phyloP scores from a whole-genome alignment of 2,329 filamentous ascomycete species.

The Colletotrichum magnum region DNA sequence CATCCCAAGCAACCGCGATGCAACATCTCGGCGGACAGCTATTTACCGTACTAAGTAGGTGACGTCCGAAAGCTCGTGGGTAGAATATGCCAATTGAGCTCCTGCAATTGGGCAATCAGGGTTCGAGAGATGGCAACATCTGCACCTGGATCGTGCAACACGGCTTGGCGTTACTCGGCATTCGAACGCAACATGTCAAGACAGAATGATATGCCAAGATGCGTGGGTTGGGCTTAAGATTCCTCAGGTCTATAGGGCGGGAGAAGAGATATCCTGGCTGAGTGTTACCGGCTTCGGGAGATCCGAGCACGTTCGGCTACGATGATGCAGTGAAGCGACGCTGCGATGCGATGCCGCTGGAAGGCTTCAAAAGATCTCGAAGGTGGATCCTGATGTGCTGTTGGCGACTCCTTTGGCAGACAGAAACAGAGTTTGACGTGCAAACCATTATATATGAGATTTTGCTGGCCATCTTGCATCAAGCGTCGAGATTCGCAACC shows the following conservation, averaged over 20 bases:
- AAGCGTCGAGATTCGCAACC: background rate
- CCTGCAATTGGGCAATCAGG: background rate
- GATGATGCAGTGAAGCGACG: too few species aligned
- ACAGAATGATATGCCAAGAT: too few species aligned
- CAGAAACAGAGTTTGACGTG: too few species aligned
- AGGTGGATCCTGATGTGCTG: too few species aligned
- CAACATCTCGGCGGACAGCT: conserved; percentile 20
- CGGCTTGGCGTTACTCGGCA: background rate
- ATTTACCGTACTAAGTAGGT: conserved; percentile 4
- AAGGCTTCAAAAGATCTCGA: too few species aligned
- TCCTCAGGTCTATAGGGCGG: too few species aligned
- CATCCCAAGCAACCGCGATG: background rate
- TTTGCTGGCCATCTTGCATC: background rate
- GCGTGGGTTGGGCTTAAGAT: too few species aligned
- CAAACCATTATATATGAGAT: background rate
- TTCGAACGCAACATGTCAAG: background rate
- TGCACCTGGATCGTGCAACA: background rate
- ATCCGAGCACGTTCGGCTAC: too few species aligned
- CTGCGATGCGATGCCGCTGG: too few species aligned
- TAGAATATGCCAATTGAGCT: background rate
- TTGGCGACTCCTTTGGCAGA: too few species aligned
- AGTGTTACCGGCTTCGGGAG: too few species aligned
- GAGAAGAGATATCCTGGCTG: too few species aligned
- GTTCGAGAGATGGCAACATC: background rate
- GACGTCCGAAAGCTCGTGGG: background rate